Conservation (phyloP, 257 asterid species). For the Parsonsia alboflavescens region DNA sequence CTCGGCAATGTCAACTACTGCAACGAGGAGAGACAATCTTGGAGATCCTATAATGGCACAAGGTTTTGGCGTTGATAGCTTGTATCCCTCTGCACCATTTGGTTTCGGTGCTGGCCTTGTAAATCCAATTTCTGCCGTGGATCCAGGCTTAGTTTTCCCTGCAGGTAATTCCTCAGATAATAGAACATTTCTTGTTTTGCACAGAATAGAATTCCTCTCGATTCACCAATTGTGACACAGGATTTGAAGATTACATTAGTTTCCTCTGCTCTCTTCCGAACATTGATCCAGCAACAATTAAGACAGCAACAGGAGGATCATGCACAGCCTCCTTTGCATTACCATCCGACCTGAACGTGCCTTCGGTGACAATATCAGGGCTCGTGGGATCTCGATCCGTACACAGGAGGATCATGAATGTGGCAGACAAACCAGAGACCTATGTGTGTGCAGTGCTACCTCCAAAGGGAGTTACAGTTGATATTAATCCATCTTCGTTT, state of each 20-base stretch:
- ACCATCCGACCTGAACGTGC: constrained; percentile 73
- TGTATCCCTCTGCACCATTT: constrained; percentile 71
- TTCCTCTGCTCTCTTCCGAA: constrained; percentile 82
- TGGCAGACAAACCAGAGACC: constrained; percentile 55
- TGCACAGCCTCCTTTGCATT: constrained; percentile 44
- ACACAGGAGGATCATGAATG: constrained; percentile 51
- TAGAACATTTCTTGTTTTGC: background rate
- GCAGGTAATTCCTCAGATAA: constrained; percentile 34
- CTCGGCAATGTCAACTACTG: constrained; percentile 91
- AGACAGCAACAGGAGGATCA: constrained; percentile 65
- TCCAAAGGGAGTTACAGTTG: constrained; percentile 55
- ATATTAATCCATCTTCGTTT: constrained; percentile 58
- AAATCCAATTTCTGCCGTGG: constrained; percentile 55
- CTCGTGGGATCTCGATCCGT: constrained; percentile 51
- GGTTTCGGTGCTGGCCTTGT: constrained; percentile 88
- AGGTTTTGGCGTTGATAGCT: constrained; percentile 46
- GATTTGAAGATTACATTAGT: constrained; percentile 57
- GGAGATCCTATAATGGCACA: constrained; percentile 86
- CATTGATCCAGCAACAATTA: constrained; percentile 42
- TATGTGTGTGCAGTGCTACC: constrained; percentile 53
- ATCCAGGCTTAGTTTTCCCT: constrained; percentile 74
- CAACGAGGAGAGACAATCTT: constrained; percentile 58
- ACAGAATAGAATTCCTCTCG: background rate
- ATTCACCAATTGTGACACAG: constrained; percentile 33
- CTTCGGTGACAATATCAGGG: constrained; percentile 72